Evolutionary conservation across 176 grass and related monocot genomes (phyloP), one percentile per base, ranked within the genome.

Genomic region (Ananas comosus): DNA sequence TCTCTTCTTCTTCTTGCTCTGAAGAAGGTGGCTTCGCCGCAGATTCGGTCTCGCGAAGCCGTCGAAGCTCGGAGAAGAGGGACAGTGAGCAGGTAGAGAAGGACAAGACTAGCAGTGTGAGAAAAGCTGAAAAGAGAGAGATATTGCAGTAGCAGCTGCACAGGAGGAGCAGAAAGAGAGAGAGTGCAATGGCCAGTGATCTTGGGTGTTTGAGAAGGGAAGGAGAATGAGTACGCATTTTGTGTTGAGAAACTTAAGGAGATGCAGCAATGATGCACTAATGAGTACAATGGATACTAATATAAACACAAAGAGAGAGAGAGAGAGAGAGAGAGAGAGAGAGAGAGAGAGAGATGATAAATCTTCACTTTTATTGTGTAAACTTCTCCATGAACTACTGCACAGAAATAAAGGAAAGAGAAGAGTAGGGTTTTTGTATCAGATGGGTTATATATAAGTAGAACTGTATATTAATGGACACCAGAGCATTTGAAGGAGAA

Each of bases 401-500:
- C 13, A 57, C 13, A 57, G 53, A 57, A 57, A 16, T 13, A 57
- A 56, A 13, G n/a, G 53, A 56, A n/a, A 57, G 53, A 57, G 53
- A 57, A 17, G n/a, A 13, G n/a, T 13, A 57, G 53, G n/a, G 53
- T 5, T 16, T 17, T 17, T 57, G n/a, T 57, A 16, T 57, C 53
- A 57, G n/a, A 57, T 57, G 56, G 10, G 16, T 17, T 17, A 59
- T 18, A 59, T 11, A 18, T 1, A 17, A 59, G 10, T 59, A 59
- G 56, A 59, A 59, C 3, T 33, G 3, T 33, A 33, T 33, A 33
- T 33, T 33, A 29, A 29, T 29, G 28, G 0, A 86, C 50, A 58
- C 68, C 86, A 12, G 91, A 80, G 77, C 80, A 86, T 69, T 91
- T 91, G 74, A 91, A 91, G 70, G 88, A 91, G 68, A 3, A 33